Evolutionary conservation across 2,329 filamentous ascomycete species (phyloP), one percentile per base, ranked within the genome.

Genomic region (Penicillium sp.): DNA sequence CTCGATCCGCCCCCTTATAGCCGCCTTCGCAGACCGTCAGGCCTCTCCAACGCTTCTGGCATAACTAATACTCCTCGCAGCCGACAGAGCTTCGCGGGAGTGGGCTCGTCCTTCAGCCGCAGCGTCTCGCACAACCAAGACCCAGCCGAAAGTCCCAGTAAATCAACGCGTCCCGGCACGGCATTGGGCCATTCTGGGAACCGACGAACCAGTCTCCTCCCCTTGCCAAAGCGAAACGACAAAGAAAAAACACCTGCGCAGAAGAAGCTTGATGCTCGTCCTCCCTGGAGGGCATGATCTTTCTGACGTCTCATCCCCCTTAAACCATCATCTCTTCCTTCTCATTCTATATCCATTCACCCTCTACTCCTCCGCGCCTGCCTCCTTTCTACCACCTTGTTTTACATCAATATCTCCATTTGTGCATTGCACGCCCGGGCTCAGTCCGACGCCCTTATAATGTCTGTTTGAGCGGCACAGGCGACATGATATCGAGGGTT

Each of bases 1-100:
- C 50, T 68, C n/a, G 65, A 69, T 35, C 65, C 66, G n/a, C 65
- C 65, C 8, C 65, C 65, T 16, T 69, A 69, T 45, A 64, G 63
- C 52, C 67, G 69, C 40, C 62, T 69, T 18, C 60, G 59, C 36
- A 57, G 60, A 38, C 47, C 51, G 7, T 39, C 56, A 2, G 48
- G 25, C 14, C 28, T 45, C 16, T 33, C 41, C 14, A 40, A 21
- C 21, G 25, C 28, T 25, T 25, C 41, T 7, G 41, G 42, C 2
- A 39, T 67, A 18, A 28, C 50, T 4, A 62, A 56, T 29, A 53
- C 55, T 5, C 63, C 65, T 17, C 64, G 67, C 38, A 67, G 50
- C 44, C 59, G 64, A 30, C 62, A 64, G 42, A 69, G 68, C 50
- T 67, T 62, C 46, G 60, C 64, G 9, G 63, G 64, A 3, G 28